Conservation (phyloP, 2,329 filamentous ascomycete genomes). For the Sphaerulina musiva region DNA sequence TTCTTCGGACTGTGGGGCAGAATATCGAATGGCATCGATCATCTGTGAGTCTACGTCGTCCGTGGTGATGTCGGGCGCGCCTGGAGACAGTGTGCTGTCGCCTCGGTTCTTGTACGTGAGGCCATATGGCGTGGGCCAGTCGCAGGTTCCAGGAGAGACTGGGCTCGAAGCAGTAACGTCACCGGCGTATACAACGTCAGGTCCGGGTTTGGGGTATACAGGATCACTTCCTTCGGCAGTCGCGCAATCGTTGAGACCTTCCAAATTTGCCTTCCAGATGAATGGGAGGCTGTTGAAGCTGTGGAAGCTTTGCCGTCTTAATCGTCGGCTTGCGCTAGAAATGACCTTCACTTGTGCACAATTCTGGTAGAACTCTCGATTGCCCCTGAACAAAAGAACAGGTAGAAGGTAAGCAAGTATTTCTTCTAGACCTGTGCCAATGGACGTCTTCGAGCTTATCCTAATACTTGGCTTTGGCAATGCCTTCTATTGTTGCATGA, state of each 20-base stretch:
- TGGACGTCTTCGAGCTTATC: too few species aligned
- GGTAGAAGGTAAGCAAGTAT: too few species aligned
- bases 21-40: background rate
- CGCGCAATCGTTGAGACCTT: slow-evolving; percentile 37
- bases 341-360: slow-evolving; percentile 44
- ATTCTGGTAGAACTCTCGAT: slow-evolving; percentile 69
- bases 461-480: too few species aligned
- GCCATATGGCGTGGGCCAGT: slow-evolving; percentile 27
- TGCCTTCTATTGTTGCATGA: too few species aligned
- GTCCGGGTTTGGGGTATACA: slow-evolving; percentile 39
- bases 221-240: slow-evolving; percentile 36
- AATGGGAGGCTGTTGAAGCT: slow-evolving; percentile 35
- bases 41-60: background rate
- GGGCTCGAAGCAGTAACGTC: slow-evolving; percentile 28
- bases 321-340: slow-evolving; percentile 18
- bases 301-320: slow-evolving; percentile 17
- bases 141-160: slow-evolving; percentile 28
- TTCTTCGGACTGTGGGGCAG: background rate
- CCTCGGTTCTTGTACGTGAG: slow-evolving; percentile 24
- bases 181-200: slow-evolving; percentile 36
- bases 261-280: slow-evolving; percentile 42
- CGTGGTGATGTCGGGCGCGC: background rate
- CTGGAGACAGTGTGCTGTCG: slow-evolving; percentile 5
- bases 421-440: too few species aligned
- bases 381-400: slow-evolving; percentile 42